A percentile compares a stretch with the other conserved stretches of the same genome.
Evolutionary conservation across 768 basidiomycete species (phyloP).

Genomic region (Asterophora parasitica): DNA sequence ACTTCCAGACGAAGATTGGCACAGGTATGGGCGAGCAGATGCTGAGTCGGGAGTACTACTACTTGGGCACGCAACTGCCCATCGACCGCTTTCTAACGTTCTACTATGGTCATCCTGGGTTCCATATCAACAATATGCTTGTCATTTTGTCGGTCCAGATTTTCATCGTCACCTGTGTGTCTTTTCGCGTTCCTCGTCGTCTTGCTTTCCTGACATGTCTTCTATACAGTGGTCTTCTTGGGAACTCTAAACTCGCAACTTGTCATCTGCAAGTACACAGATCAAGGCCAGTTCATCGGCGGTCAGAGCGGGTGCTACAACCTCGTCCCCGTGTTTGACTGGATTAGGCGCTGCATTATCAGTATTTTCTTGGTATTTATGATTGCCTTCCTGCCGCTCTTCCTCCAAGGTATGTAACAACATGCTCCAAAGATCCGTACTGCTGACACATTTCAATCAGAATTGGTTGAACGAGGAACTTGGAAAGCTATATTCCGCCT

Average conservation of each 20-base stretch:
- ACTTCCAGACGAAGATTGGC: constrained; percentile 99
- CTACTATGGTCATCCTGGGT: constrained; percentile 99
- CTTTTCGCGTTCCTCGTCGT: background rate
- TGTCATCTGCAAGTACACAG: constrained; percentile 73
- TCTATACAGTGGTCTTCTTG: constrained; percentile 78
- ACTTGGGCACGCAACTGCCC: constrained; percentile 94
- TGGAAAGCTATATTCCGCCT: constrained; percentile 88
- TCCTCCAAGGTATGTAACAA: constrained; percentile 75
- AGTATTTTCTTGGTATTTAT: constrained; percentile 98
- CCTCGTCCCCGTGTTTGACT: constrained; percentile 85
- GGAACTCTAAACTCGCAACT: constrained; percentile 87
- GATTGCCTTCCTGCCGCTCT: constrained; percentile 92
- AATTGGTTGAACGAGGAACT: constrained; percentile 93
- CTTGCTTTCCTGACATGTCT: constrained; percentile 3
- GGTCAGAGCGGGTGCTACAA: constrained; percentile 91
- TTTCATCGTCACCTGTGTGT: constrained; percentile 87
- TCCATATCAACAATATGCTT: constrained; percentile 99
- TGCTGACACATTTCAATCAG: constrained; percentile 34
- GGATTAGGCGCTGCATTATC: constrained; percentile 96
- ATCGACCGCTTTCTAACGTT: constrained; percentile 99
- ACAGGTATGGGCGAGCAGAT: constrained; percentile 99
- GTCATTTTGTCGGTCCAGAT: constrained; percentile 96
- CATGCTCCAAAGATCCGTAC: background rate
- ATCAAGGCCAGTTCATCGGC: constrained; percentile 65
- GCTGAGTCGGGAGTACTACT: constrained; percentile 98